Evolutionary conservation across 495 filamentous ascomycete species (phyloP).

Genomic region (Lasiosphaeria hispida): DNA sequence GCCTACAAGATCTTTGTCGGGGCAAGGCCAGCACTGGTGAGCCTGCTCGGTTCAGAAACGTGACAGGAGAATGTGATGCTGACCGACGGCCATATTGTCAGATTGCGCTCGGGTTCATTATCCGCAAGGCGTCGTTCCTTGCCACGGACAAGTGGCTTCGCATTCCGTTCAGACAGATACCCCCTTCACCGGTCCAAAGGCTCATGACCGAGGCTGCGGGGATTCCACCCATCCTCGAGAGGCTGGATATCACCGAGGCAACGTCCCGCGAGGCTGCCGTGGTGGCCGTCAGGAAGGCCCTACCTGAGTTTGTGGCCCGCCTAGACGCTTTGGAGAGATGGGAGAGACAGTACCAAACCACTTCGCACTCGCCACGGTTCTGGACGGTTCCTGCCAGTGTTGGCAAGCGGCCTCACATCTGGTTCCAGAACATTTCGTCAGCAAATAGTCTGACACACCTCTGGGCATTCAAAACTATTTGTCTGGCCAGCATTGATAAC

Average conservation of each 20-base stretch:
- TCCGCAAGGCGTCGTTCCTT: constrained; percentile 25
- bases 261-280: neutral
- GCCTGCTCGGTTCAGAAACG: neutral
- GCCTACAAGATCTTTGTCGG: constrained; percentile 37
- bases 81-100: constrained; percentile 13
- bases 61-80: neutral
- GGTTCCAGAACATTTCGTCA: constrained; percentile 35
- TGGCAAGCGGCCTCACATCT: constrained; percentile 16
- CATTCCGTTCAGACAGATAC: constrained; percentile 28
- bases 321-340: constrained; percentile 17
- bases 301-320: constrained; percentile 8
- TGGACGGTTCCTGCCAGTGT: constrained; percentile 1
- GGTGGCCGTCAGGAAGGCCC: neutral
- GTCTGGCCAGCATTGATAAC: constrained; percentile 27
- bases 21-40: constrained; percentile 35
- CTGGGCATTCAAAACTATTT: constrained; percentile 39
- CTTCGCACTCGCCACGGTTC: constrained; percentile 2
- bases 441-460: constrained; percentile 37
- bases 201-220: constrained; percentile 27
- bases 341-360: constrained; percentile 12
- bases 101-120: constrained; percentile 21
- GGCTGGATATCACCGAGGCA: constrained; percentile 2
- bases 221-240: constrained; percentile 30
- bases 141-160: constrained; percentile 27
- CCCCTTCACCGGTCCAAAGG: constrained; percentile 31